Conservation (phyloP, 768 basidiomycete genomes). For the Neoboletus brunneissimus region DNA sequence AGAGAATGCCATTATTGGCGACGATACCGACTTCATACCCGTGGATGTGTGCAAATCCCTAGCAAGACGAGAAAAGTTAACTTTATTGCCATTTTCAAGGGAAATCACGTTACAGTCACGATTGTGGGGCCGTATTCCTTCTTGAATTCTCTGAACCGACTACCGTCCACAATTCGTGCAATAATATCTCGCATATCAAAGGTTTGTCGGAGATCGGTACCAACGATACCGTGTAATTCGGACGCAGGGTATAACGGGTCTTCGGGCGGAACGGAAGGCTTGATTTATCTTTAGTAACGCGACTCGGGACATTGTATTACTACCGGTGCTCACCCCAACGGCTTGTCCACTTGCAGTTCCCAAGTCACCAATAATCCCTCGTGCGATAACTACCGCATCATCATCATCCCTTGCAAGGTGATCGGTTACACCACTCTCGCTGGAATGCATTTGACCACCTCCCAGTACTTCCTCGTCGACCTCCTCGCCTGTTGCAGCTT, state of each 20-base stretch:
- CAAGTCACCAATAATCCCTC: slow-evolving; percentile 74
- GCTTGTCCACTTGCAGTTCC: slow-evolving; percentile 57
- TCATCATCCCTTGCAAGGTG: slow-evolving; percentile 84
- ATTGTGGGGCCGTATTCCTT: slow-evolving; percentile 91
- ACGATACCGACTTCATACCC: slow-evolving; percentile 90
- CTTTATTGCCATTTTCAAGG: neutral
- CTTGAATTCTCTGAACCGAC: slow-evolving; percentile 92
- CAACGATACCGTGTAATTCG: slow-evolving; percentile 89
- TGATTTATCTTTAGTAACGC: slow-evolving; percentile 11
- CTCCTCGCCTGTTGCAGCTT: slow-evolving; percentile 90
- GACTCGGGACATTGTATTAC: neutral
- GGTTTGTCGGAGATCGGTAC: slow-evolving; percentile 80
- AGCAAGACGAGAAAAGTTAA: slow-evolving; percentile 7
- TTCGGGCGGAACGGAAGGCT: slow-evolving; percentile 64
- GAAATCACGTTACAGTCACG: slow-evolving; percentile 60
- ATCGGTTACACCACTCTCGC: slow-evolving; percentile 88
- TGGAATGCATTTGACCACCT: slow-evolving; percentile 88
- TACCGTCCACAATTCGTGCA: slow-evolving; percentile 87
- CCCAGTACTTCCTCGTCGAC: slow-evolving; percentile 92
- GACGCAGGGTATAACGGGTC: slow-evolving; percentile 74
- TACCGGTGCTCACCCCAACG: slow-evolving; percentile 45
- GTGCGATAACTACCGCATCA: slow-evolving; percentile 77
- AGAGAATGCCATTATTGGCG: slow-evolving; percentile 92
- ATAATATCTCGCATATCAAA: slow-evolving; percentile 97
- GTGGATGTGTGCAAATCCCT: slow-evolving; percentile 89